Percentiles rank a stretch among this genome's conserved stretches.
These are phyloP conservation scores for Papiliotrema flavescens DNA, from an alignment of 1,284 basidiomycete species.

Conservation along the genomic window DNA sequence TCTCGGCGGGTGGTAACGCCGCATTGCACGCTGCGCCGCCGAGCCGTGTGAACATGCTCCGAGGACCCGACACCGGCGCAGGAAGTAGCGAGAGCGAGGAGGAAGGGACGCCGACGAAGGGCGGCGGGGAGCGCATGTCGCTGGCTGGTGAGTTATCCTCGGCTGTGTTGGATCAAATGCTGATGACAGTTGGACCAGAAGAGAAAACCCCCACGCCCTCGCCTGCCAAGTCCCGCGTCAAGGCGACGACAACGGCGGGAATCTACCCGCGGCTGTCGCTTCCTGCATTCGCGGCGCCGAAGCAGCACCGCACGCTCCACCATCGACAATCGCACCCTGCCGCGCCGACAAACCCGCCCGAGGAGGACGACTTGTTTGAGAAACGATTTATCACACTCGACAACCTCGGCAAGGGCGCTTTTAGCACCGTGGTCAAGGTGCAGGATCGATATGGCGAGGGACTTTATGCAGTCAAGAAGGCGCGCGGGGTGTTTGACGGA, in stretches of 20 bases:
- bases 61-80: slow-evolving; percentile 31
- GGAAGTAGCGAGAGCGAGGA: slow-evolving; percentile 42
- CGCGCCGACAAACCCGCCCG: slow-evolving; percentile 16
- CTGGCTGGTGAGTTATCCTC: slow-evolving; percentile 17
- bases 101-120: slow-evolving; percentile 48
- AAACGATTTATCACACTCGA: slow-evolving; percentile 68
- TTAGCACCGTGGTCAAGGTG: slow-evolving; percentile 91
- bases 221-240: slow-evolving; percentile 8
- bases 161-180: not conserved
- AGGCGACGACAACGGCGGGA: slow-evolving; percentile 5
- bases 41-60: slow-evolving; percentile 30
- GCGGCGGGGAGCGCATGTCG: slow-evolving; percentile 15
- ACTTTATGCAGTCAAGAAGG: slow-evolving; percentile 89
- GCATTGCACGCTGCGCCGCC: not conserved
- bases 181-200: slow-evolving; percentile 1
- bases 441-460: slow-evolving; percentile 60
- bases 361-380: slow-evolving; percentile 48
- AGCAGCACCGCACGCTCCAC: slow-evolving; percentile 36
- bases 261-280: slow-evolving; percentile 45
- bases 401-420: slow-evolving; percentile 86
- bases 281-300: slow-evolving; percentile 37
- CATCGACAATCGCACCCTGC: slow-evolving; percentile 48
- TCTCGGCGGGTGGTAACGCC: slow-evolving; percentile 11
- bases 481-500: slow-evolving; percentile 82
- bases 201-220: slow-evolving; percentile 5